Evolutionary conservation across 2,329 filamentous ascomycete species (phyloP).

Genomic region (Neofusicoccum umdonicola): DNA sequence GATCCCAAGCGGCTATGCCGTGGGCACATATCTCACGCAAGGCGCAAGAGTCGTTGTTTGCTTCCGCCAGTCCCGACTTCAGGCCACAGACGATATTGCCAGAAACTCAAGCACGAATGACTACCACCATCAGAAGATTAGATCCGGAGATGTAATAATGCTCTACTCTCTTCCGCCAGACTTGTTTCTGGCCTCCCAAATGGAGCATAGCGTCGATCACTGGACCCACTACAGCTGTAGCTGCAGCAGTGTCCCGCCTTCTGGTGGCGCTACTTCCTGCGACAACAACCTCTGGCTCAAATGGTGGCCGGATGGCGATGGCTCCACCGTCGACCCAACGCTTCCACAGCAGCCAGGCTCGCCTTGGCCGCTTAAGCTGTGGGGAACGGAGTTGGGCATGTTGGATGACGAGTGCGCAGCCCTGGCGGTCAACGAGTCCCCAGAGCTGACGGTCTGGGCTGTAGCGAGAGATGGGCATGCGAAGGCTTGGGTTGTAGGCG

Average conservation of each 20-base stretch:
- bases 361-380: conserved; percentile 51
- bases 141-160: not conserved
- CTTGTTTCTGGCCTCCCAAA: conserved; percentile 31
- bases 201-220: conserved; percentile 26
- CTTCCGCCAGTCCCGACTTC: not conserved
- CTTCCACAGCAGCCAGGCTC: not conserved
- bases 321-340: conserved; percentile 22
- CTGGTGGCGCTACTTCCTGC: not conserved
- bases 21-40: conserved; percentile 55
- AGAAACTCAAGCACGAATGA: conserved; percentile 29
- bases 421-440: conserved; percentile 48
- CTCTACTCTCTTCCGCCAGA: conserved; percentile 52
- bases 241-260: not conserved
- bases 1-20: conserved; percentile 55
- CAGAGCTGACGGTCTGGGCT: conserved; percentile 52
- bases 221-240: not conserved
- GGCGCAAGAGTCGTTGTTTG: conserved; percentile 58
- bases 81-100: conserved; percentile 28
- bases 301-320: not conserved
- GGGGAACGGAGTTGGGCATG: conserved; percentile 49
- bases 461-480: conserved; percentile 48
- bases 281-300: conserved; percentile 19
- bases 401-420: conserved; percentile 48
- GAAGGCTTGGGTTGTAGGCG: conserved; percentile 48
- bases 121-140: conserved; percentile 25